Evolutionary conservation across 2,329 filamentous ascomycete genomes (phyloP).

Genomic region (Claviceps monticola): DNA sequence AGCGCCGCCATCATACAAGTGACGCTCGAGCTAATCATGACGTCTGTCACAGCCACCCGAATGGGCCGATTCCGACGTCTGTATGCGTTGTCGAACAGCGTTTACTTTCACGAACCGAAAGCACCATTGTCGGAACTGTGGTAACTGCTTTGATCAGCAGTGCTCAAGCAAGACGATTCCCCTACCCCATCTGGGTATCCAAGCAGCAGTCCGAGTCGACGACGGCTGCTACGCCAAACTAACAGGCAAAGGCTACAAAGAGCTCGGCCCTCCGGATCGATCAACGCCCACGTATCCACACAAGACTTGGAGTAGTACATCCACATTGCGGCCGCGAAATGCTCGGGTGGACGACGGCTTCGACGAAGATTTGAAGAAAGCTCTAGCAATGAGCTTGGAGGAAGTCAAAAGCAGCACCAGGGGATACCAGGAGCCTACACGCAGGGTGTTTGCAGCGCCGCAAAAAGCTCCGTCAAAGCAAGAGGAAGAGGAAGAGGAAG

Average conservation of each 20-base stretch:
- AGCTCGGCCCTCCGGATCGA: slow-evolving; percentile 28
- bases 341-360: slow-evolving; percentile 82
- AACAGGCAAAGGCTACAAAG: slow-evolving; percentile 49
- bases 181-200: slow-evolving; percentile 82
- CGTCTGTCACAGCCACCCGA: slow-evolving; percentile 58
- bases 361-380: slow-evolving; percentile 87
- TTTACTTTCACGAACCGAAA: slow-evolving; percentile 98
- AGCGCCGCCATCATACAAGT: neutral
- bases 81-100: slow-evolving; percentile 88
- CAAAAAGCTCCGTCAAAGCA: slow-evolving; percentile 20
- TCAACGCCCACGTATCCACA: slow-evolving; percentile 33
- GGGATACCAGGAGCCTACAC: slow-evolving; percentile 53
- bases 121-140: slow-evolving; percentile 95
- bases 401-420: slow-evolving; percentile 67
- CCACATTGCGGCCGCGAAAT: slow-evolving; percentile 75
- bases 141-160: slow-evolving; percentile 91
- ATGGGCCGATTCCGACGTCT: slow-evolving; percentile 96
- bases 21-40: neutral
- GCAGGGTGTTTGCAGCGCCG: slow-evolving; percentile 22
- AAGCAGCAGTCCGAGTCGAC: slow-evolving; percentile 83
- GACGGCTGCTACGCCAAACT: slow-evolving; percentile 90
- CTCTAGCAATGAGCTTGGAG: slow-evolving; percentile 92
- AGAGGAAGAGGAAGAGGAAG: slow-evolving; percentile 72
- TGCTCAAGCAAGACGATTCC: slow-evolving; percentile 84
- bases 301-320: slow-evolving; percentile 48